These are phyloP conservation scores for Phyllosticta citriasiana DNA, from an alignment of 2,329 filamentous ascomycete genomes.

Conservation along the genomic window DNA sequence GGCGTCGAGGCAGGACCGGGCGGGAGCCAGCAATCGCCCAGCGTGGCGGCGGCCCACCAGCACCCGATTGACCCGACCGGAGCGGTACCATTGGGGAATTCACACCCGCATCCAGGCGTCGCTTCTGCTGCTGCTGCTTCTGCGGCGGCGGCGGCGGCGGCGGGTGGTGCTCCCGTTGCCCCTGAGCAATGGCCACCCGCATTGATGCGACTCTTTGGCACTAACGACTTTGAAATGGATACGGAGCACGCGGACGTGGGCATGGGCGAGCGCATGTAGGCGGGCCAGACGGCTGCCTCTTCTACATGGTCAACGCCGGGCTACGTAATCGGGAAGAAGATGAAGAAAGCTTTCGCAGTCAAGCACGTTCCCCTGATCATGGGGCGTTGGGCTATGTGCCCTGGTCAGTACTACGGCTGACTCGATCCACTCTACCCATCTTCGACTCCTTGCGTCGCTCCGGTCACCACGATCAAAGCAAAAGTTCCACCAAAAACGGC, in stretches of 20 bases:
- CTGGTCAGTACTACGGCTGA: not conserved
- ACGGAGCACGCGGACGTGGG: not conserved
- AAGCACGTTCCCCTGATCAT: not conserved
- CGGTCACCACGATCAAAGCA: not conserved
- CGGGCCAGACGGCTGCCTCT: not conserved
- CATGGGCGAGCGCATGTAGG: not conserved
- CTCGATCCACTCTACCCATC: too few species aligned
- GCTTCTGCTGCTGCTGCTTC: not conserved
- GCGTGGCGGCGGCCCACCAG: not conserved
- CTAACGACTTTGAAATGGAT: constrained; percentile 3
- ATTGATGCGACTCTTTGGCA: constrained; percentile 5
- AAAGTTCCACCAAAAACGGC: not conserved
- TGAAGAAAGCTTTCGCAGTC: not conserved
- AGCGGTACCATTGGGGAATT: not conserved
- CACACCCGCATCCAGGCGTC: not conserved
- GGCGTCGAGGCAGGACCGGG: not conserved
- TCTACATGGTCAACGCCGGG: not conserved
- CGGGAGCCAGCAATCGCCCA: not conserved
- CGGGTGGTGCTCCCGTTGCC: not conserved
- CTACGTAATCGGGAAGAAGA: not conserved
- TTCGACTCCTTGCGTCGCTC: not conserved
- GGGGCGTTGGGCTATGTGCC: not conserved
- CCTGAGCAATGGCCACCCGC: constrained; percentile 8
- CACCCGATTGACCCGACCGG: not conserved
- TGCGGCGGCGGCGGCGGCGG: not conserved